A percentile compares a stretch with the other conserved stretches of the same genome.
Evolutionary conservation across 768 basidiomycete species (phyloP).

Genomic region (Rhodotorula sphaerocarpa): DNA sequence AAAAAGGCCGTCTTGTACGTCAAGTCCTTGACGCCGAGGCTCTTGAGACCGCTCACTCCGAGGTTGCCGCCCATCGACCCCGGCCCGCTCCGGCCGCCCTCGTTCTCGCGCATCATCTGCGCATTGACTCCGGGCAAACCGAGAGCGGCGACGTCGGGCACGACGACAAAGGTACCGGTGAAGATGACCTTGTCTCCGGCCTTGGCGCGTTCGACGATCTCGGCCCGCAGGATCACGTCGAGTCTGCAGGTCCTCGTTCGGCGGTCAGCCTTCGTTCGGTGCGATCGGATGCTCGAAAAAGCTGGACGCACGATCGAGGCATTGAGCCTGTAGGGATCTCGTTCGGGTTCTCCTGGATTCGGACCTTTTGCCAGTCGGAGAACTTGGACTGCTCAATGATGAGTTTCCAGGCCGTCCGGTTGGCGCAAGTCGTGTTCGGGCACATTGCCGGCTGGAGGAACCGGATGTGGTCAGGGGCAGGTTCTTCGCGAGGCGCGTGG

Average conservation of each 20-base stretch:
- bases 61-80: slow-evolving; percentile 52
- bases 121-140: slow-evolving; percentile 91
- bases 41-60: slow-evolving; percentile 90
- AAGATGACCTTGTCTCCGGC: slow-evolving; percentile 98
- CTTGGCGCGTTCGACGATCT: slow-evolving; percentile 96
- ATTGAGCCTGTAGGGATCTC: slow-evolving; percentile 98
- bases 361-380: slow-evolving; percentile 98
- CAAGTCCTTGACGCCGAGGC: slow-evolving; percentile 84
- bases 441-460: slow-evolving; percentile 70
- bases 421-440: slow-evolving; percentile 88
- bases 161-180: slow-evolving; percentile 94
- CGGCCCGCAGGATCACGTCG: slow-evolving; percentile 88
- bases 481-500: not conserved
- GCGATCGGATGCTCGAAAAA: not conserved
- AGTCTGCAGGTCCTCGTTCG: slow-evolving; percentile 53
- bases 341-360: slow-evolving; percentile 96
- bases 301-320: slow-evolving; percentile 57
- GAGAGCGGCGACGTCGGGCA: slow-evolving; percentile 93
- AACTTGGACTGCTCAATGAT: slow-evolving; percentile 95
- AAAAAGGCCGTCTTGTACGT: slow-evolving; percentile 98
- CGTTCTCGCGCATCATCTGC: slow-evolving; percentile 78
- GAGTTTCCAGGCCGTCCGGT: slow-evolving; percentile 80
- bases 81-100: slow-evolving; percentile 51
- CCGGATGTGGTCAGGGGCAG: not conserved
- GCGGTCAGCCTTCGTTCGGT: not conserved